Evolutionary conservation across 768 basidiomycete genomes (phyloP).

Genomic region (Mycena kentingensis): DNA sequence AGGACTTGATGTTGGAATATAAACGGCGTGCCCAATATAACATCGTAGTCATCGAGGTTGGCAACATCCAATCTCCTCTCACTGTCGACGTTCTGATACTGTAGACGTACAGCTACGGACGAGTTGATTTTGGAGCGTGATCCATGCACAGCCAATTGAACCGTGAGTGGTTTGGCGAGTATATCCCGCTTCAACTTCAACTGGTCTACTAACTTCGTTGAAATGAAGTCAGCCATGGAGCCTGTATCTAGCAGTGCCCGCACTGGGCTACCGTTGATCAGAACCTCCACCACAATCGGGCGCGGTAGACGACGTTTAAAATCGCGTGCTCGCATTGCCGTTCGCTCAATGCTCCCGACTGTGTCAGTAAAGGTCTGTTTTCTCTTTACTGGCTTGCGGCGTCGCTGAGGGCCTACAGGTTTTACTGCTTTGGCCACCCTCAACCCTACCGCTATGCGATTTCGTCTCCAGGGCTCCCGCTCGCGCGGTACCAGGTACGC

Average conservation of each 20-base stretch:
- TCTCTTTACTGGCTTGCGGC: not conserved
- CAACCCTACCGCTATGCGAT: not conserved
- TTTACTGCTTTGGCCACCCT: not conserved
- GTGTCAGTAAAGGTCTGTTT: not conserved
- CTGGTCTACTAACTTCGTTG: constrained; percentile 34
- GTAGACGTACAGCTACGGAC: constrained; percentile 18
- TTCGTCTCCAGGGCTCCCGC: not conserved
- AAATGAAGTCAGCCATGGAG: constrained; percentile 36
- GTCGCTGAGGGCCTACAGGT: not conserved
- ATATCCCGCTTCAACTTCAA: constrained; percentile 22
- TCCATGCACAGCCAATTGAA: constrained; percentile 34
- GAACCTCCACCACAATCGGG: not conserved
- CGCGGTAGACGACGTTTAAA: constrained; percentile 3
- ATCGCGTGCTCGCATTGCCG: constrained; percentile 6
- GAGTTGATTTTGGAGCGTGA: constrained; percentile 33
- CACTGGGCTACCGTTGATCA: not conserved
- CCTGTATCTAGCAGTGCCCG: constrained; percentile 8
- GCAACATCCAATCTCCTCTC: constrained; percentile 20
- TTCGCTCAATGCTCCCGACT: constrained; percentile 7
- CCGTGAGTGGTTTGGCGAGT: constrained; percentile 31
- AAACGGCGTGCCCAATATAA: constrained; percentile 26
- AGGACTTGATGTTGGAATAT: constrained; percentile 25
- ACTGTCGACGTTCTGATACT: constrained; percentile 30
- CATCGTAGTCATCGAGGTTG: constrained; percentile 23
- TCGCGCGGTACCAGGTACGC: not conserved